A percentile compares a stretch with the other conserved stretches of the same genome.
Evolutionary conservation across 2,329 filamentous ascomycete species (phyloP).

Genomic region (Lachnellula hyalina): DNA sequence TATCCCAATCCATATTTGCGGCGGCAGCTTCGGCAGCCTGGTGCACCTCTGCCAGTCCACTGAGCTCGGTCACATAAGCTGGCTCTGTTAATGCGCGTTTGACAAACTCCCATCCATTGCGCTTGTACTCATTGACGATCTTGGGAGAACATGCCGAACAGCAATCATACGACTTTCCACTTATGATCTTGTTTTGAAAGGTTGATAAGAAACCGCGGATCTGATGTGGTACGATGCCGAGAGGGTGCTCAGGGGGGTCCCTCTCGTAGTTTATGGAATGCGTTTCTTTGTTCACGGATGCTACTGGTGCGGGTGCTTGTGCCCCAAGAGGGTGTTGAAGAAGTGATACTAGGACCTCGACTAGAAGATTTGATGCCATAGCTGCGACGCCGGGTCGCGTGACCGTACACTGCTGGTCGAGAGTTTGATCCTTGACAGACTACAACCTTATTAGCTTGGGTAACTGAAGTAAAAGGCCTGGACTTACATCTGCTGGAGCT

Average conservation of each 20-base stretch:
- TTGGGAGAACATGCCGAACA: constrained; percentile 75
- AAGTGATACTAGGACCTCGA: constrained; percentile 82
- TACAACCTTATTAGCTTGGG: constrained; percentile 35
- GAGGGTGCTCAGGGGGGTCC: constrained; percentile 52
- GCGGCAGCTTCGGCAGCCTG: constrained; percentile 46
- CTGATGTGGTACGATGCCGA: constrained; percentile 72
- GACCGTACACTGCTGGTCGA: constrained; percentile 97
- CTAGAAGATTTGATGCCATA: constrained; percentile 84
- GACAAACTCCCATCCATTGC: constrained; percentile 71
- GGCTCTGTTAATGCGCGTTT: constrained; percentile 68
- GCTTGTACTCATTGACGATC: constrained; percentile 62
- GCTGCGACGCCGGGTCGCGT: constrained; percentile 89
- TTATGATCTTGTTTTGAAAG: constrained; percentile 69
- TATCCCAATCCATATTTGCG: constrained; percentile 55
- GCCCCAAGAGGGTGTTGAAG: constrained; percentile 78
- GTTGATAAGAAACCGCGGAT: constrained; percentile 71
- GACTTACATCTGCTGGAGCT: constrained; percentile 80
- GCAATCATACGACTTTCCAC: constrained; percentile 69
- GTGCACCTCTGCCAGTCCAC: constrained; percentile 68
- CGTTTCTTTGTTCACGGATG: constrained; percentile 29
- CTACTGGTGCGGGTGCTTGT: constrained; percentile 51
- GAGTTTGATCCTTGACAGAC: constrained; percentile 90
- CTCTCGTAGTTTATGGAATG: constrained; percentile 42
- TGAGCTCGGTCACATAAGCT: constrained; percentile 73
- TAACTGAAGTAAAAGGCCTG: background rate